Conservation (phyloP, 805 yeast species). For the Saturnispora gosingensis region DNA sequence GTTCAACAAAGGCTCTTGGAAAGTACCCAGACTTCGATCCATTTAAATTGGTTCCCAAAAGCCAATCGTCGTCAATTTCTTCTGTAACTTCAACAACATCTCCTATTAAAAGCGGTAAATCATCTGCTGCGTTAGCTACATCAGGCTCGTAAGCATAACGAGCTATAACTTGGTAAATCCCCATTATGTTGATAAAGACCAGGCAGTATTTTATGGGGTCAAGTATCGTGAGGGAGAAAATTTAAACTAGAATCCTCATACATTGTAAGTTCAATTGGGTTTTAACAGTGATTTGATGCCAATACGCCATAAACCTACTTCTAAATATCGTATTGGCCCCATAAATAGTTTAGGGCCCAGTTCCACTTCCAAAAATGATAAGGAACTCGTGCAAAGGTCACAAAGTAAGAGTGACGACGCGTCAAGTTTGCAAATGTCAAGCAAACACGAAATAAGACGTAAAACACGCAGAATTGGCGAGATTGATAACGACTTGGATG, state of each 20-base stretch:
- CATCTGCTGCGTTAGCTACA: slow-evolving; percentile 66
- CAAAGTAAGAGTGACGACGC: neutral
- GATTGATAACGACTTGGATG: neutral
- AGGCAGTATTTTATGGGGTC: slow-evolving; percentile 11
- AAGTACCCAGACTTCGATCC: slow-evolving; percentile 59
- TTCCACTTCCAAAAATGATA: neutral
- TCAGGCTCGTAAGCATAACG: slow-evolving; percentile 27
- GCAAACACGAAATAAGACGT: neutral
- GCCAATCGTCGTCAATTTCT: slow-evolving; percentile 91
- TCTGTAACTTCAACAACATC: slow-evolving; percentile 66
- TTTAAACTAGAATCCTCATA: neutral
- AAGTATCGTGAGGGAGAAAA: neutral
- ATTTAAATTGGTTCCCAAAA: slow-evolving; percentile 52
- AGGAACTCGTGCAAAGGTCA: neutral
- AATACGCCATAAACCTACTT: neutral
- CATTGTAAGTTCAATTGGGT: neutral
- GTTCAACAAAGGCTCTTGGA: slow-evolving; percentile 73
- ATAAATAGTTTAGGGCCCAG: neutral
- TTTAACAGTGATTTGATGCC: neutral
- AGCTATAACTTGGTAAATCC: slow-evolving; percentile 21
- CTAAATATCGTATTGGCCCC: slow-evolving; percentile 3
- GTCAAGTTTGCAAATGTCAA: slow-evolving; percentile 1
- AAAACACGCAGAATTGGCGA: slow-evolving; percentile 1
- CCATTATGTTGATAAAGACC: slow-evolving; percentile 5
- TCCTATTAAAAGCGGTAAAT: slow-evolving; percentile 59